Base-by-base conservation (phyloP, 345 rosid genomes). In the Erucastrum elatum region DNA sequence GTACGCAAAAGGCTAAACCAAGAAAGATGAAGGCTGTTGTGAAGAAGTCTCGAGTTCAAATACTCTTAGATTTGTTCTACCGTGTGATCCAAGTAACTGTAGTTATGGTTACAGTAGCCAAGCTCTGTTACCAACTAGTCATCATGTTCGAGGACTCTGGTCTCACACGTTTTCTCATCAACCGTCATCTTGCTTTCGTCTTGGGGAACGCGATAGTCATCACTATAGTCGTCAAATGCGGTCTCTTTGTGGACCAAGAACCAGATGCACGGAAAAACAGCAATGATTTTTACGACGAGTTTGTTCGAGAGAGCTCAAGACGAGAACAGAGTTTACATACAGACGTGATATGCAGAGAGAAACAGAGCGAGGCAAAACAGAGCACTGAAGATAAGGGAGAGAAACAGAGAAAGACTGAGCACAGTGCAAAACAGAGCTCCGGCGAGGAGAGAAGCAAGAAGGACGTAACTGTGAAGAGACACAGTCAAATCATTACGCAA, bases 181-280 rank as follows among this genome's bases (percentile, higher is more conserved):
- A 91, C 62, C 93, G 96, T 41, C 86, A 84, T 13, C 90, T 95
- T 44, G 87, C 92, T 53, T 95, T 95, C 71, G 27, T 95, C 33
- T 59, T 91, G 1, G 97, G 94, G 34, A 95, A 95, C 73, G 83
- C 63, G 8, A 91, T 95, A 64, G 84, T 91, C 62, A 81, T 90
- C 87, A 79, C 85, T 62, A 81, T 95, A 60, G 89, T 90, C 10
- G 86, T 76, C 6, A 91, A 87, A 46, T 90, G 94, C 0, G 90
- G 93, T 10, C 84, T 83, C 63, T 81, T 93, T 61, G 80, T 85
- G 4, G 60, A 84, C 59, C 84, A 85, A 68, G 82, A 80, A 76
- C 60, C 88, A 4, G 26, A 65, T 9, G 62, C 64, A 1, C 69
- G 70, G 68, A 84, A 59, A 26, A 69, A 88, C 17, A 76, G 27